Evolutionary conservation across 768 basidiomycete species (phyloP), one percentile per base, ranked within the genome.

Genomic region (Leccinum sublutescens): DNA sequence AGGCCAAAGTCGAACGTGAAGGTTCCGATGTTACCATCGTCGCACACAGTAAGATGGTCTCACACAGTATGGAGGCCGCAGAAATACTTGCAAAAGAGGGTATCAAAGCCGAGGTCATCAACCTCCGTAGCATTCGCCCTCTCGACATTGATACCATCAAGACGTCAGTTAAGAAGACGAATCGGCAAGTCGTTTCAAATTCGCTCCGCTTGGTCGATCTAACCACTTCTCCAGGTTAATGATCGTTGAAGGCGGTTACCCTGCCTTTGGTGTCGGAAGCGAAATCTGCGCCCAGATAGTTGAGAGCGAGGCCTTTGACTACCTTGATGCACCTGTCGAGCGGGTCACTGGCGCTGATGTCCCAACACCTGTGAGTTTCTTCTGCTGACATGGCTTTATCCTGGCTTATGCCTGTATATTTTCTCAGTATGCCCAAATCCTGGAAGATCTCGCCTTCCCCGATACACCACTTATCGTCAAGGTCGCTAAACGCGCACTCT

Each of bases 91-190:
- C 90, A 64, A 95, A 98, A 80, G 95, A 98, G 77, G 96, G 94
- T 34, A 88, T 99, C 79, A 91, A 92, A 73, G 95, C 94, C 25
- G 97, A 99, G 78, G 93, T 99, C 67, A 88, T 99, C 82, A 99
- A 99, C 82, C 83, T 98, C 64, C 84, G 96, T 65, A 88, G 86
- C 62, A 98, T 98, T 73, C 90, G 97, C 61, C 97, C 97, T 60
- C 85, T 99, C 31, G 97, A 99, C 74, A 96, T 98, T 68, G 91
- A 95, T 62, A 98, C 96, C 55, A 98, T 99, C 77, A 95, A 92
- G 74, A 83, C 85, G 69, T 95, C 93, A 8, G 93, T 99, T 68
- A 98, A 98, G 84, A 99, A 99, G 83, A 99, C 97, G 34, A 96
- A 96, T 79, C 83, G 95, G 91, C 89, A 64, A 61, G 84, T 71